Evolutionary conservation across 2,329 filamentous ascomycete genomes (phyloP), one percentile per base, ranked within the genome.

Genomic region (Ophiostoma tasmaniense): DNA sequence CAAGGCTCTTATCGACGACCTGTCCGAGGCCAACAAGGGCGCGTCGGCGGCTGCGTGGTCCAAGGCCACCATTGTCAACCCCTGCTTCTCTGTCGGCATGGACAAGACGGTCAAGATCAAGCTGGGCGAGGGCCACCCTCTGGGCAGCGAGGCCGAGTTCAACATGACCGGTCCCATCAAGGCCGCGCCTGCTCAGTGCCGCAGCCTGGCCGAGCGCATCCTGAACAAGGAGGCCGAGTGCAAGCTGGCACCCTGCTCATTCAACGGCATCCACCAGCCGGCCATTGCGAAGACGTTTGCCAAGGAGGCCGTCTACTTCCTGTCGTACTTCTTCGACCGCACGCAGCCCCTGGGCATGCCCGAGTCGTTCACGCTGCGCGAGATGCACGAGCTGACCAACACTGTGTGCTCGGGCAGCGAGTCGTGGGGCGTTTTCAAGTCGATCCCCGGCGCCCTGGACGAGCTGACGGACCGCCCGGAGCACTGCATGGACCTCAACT

Each of bases 311-410:
- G 87, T 98, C 52, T 99, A 94, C 81, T 92, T 98, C 74, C 94
- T 99, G 80, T 96, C 92, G 37, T 99, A 96, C 85, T 99, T 99
- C 81, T 97, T 90, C 81, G 95, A 99, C 82, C 93, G 96, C 75
- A 96, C 91, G 30, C 87, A 91, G 78, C 92, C 93, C 4, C 87
- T 99, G 13, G 96, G 96, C 73, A 98, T 99, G 93, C 95, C 96
- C n/a, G 93, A 97, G 73, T 93, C 91, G 6, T 99, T 98, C 80
- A 97, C 93, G 0, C 82, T 99, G 42, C 87, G 89, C 66, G 95
- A 99, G 82, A 85, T 99, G 76, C 90, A 93, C 75, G 91, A 96
- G 71, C 86, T 98, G 22, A 88, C 95, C 0, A 84, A 88, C 73
- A 90, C 89, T 55, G 96, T 99, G 13, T 99, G 95, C 79, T 86